Base-by-base conservation (phyloP, 768 basidiomycete species). In the Hirschioporus abietinus region DNA sequence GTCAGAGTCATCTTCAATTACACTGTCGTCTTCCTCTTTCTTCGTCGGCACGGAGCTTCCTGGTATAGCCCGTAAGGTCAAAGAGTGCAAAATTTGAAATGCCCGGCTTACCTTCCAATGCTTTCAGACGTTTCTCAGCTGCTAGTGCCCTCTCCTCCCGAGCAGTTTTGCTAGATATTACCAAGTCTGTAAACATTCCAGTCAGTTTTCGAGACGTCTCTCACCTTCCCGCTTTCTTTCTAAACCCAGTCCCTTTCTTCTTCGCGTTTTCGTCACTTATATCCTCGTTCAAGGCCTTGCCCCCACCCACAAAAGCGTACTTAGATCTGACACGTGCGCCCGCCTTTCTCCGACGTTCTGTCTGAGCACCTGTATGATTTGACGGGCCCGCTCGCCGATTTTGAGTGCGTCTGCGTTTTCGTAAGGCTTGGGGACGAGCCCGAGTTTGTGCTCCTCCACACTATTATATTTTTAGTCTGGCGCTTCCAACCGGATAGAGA, bases 391-490 rank as follows among this genome's bases (percentile, higher is more conserved):
- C 78, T 34, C 76, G 74, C 36, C 73, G 75, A 7, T 73, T 73
- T n/a, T 70, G 67, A 15, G 58, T 52, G 35, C 79, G 80, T n/a
- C 72, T 70, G 25, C 82, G 78, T 1, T 82, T 82, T 15, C 74
- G 72, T 18, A 76, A 70, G 7, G 80, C 76, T 27, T 82, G 78
- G n/a, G 89, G 88, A 3, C 88, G 83, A 5, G 83, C 71, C 58
- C 86, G 84, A 5, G 81, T 78, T 72, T 93, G 90, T 17, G 92
- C 91, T 17, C 92, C 92, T 64, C 93, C 92, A 68, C 92, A 93
- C 91, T 92, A 64, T 8, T 10, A 58, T 35, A 66, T 60, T 60
- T 60, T 65, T 35, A 27, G 52, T 26, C 20, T 34, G 57, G 64
- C 23, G n/a, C 52, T 25, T n/a, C 64, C 42, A 58, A 66, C 6